Base-by-base conservation (phyloP, 441 rosid genomes). In the Populus hybrid region DNA sequence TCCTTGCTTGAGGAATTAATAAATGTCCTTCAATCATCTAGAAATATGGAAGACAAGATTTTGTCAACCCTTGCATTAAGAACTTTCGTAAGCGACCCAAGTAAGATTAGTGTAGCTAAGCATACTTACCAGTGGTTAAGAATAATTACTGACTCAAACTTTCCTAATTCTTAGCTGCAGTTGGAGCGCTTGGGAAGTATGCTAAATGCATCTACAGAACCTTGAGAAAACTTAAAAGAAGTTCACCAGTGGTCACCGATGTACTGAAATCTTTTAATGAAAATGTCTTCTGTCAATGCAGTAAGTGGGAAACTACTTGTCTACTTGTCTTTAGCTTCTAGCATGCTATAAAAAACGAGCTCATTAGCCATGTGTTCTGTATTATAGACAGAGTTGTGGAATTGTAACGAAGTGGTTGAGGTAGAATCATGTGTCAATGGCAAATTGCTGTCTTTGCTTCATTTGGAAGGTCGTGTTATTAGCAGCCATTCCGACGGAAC, bases 401-500 rank as follows among this genome's bases (percentile, higher is more conserved):
- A 84, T 77, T 89, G 82, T 74, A 81, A 77, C 10, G 87, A 87
- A 76, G 77, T 83, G 23, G 81, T 40, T 2, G 89, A 88, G 74
- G 10, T 85, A 69, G 92, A 88, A 30, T 83, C 86, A 30, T 76
- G 79, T 38, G 72, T 76, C 32, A 91, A 91, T 80, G 92, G 93
- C 5, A 90, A 89, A 78, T 85, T 89, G 70, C 73, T 90, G 77
- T 87, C 87, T 69, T 83, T 90, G 83, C 79, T 83, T 65, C 82
- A 86, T 75, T 42, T 86, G 11, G 86, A 86, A 76, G 85, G 88
- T 64, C 81, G 86, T n/a, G 69, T 91, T 72, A 26, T 91, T 23
- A 88, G 92, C 85, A 78, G 93, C 76, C 93, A 91, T 83, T 85
- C 93, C 2, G 95, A 90, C 69, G 95, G 95, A 77, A 88, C 92